Base-by-base conservation (phyloP, 495 filamentous ascomycete genomes). In the Poronia punctata region DNA sequence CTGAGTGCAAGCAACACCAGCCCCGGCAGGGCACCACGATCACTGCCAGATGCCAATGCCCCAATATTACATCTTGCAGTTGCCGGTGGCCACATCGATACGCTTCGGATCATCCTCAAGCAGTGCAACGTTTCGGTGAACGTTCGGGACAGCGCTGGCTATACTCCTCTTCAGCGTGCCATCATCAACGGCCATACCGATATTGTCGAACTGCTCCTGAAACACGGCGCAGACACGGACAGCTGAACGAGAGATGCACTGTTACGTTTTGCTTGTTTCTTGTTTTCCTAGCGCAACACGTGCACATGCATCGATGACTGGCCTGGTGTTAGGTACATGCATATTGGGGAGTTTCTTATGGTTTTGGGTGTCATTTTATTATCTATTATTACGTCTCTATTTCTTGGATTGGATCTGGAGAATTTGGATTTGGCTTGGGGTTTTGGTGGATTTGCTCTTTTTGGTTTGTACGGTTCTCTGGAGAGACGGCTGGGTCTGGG, bases 111-210 rank as follows among this genome's bases (percentile, higher is more conserved):
- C 21, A 39, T 46, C 15, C 36, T 46, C 17, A 46, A 40, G 36
- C 43, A 46, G 32, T 46, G 35, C 30, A 39, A 46, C 36, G 43
- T 46, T 18, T 46, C 43, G 10, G 43, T 51, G 28, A 51, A 54
- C 27, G 45, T 45, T 14, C 52, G 44, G 20, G 52, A 54, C n/a
- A 41, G 44, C 34, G 47, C 44, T 9, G 52, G 45, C 22, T 51
- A 51, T 40, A 54, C 52, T 7, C 35, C 52, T 8, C 43, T 54
- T 11, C 52, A 54, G 18, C 52, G 46, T 17, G 48, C 49, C 23
- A 47, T 54, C 21, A 46, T 46, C 23, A 39, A 46, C 19, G 43
- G 43, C 16, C 43, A 46, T 30, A 46, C 43, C 19, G 43, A 46
- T 10, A 46, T 46, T 19, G 43, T 46, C 14, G 43, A 39, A 7